These are phyloP conservation scores for Erythrobasidium hasegawianum DNA, from an alignment of 1,284 basidiomycete genomes.

Conservation along the genomic window DNA sequence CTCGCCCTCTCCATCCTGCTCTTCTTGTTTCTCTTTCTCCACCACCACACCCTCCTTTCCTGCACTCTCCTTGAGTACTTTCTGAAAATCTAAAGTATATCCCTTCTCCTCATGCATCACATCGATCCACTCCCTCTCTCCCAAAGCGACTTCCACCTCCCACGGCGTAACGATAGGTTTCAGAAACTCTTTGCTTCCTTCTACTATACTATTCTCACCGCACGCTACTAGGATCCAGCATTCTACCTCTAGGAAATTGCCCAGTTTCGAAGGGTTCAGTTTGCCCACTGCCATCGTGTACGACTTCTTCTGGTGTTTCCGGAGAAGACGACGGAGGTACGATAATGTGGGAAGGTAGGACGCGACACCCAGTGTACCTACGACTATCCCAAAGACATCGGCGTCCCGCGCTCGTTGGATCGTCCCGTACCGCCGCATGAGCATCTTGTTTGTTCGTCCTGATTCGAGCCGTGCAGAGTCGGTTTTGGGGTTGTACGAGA, in stretches of 20 bases:
- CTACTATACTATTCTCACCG: conserved; percentile 81
- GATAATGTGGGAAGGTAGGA: conserved; percentile 77
- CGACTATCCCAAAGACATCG: conserved; percentile 90
- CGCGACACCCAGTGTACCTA: conserved; percentile 91
- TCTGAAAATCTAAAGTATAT: conserved; percentile 76
- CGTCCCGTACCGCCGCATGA: conserved; percentile 85
- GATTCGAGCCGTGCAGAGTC: conserved; percentile 59
- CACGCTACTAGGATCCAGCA: conserved; percentile 94
- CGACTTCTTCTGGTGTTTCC: conserved; percentile 69
- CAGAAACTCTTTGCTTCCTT: conserved; percentile 63
- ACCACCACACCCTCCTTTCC: conserved; percentile 42
- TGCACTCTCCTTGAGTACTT: conserved; percentile 54
- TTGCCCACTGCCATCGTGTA: conserved; percentile 97
- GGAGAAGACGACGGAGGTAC: conserved; percentile 66
- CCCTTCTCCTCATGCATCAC: conserved; percentile 54
- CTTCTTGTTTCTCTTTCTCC: conserved; percentile 58
- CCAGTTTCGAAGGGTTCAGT: conserved; percentile 89
- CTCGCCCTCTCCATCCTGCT: conserved; percentile 31
- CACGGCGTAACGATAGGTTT: conserved; percentile 91
- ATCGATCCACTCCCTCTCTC: conserved; percentile 55
- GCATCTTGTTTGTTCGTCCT: conserved; percentile 66
- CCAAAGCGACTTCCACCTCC: conserved; percentile 81
- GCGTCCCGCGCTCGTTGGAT: conserved; percentile 87
- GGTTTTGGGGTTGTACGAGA: conserved; percentile 68
- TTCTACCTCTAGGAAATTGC: conserved; percentile 94